phyloP scores from a whole-genome alignment of 176 grass and related monocot genomes.

The Melocanna baccifera region DNA sequence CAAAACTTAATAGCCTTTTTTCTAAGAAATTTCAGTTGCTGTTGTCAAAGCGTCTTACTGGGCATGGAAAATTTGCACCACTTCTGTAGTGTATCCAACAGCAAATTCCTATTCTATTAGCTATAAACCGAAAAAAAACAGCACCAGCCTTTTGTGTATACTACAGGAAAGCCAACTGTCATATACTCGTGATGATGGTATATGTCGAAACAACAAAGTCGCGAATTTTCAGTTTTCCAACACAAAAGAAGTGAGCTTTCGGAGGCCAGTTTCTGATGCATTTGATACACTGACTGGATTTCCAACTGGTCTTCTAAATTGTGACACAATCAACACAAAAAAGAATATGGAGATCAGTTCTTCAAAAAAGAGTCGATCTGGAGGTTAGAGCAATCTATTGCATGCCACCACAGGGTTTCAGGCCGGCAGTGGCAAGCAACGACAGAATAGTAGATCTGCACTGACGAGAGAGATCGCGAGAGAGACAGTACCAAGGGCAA shows the following conservation, averaged over 20 bases:
- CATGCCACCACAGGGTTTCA: neutral
- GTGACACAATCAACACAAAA: neutral
- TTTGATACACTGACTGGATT: neutral
- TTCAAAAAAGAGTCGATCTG: neutral
- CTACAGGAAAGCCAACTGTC: neutral
- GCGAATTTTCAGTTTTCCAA: neutral
- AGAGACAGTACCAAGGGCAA: no score
- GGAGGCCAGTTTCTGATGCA: neutral
- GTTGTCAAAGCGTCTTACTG: neutral
- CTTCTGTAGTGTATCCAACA: neutral
- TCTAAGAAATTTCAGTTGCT: neutral
- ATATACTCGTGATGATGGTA: neutral
- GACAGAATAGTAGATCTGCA: no score
- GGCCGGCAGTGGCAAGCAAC: no score
- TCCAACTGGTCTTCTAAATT: neutral
- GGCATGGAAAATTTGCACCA: neutral
- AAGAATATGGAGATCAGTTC: neutral
- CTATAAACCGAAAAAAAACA: neutral
- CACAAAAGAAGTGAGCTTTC: neutral
- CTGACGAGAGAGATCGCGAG: no score
- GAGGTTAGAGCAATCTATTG: no score
- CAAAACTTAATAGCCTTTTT: neutral
- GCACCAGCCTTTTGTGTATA: neutral
- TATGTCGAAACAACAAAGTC: neutral
- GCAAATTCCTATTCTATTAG: neutral